Base-by-base conservation (phyloP, 768 basidiomycete genomes). In the Agaricus blazei region DNA sequence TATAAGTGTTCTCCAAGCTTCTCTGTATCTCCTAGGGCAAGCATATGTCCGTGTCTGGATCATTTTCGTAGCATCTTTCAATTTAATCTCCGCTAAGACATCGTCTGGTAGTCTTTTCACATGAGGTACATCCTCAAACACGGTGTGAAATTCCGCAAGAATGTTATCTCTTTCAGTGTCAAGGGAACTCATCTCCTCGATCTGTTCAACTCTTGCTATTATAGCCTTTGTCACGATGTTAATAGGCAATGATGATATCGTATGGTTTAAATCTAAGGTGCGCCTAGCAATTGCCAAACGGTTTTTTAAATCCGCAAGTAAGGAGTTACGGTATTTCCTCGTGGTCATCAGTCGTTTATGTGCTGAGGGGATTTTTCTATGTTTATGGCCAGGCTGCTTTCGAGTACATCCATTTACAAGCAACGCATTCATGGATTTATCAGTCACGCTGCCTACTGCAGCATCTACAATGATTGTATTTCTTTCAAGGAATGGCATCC, bases 381-480 rank as follows among this genome's bases (percentile, higher is more conserved):
- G 44, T 2, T 31, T 24, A 34, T 36, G 45, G 3, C 4, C n/a
- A n/a, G n/a, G n/a, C n/a, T n/a, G n/a, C n/a, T n/a, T n/a, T n/a
- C n/a, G n/a, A n/a, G n/a, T n/a, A n/a, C n/a, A n/a, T n/a, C n/a
- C n/a, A n/a, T n/a, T n/a, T n/a, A n/a, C n/a, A n/a, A n/a, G n/a
- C n/a, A n/a, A n/a, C n/a, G n/a, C n/a, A n/a, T n/a, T 23, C 36
- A 49, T 41, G 4, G 41, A 28, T 27, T 59, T 60, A 51, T 62
- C 58, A 26, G 65, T 58, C 9, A 57, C 54, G 51, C 58, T 36
- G n/a, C 42, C 23, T 1, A 23, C 4, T 11, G 46, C 47, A 24
- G 69, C 64, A 49, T 76, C 69, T 26, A 67, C 58, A 0, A 71
- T 56, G 59, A 77, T 70, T 0, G 64, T 37, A 57, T 77, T 77